phyloP scores from a whole-genome alignment of 129 eudicot species.

The Silybum marianum region DNA sequence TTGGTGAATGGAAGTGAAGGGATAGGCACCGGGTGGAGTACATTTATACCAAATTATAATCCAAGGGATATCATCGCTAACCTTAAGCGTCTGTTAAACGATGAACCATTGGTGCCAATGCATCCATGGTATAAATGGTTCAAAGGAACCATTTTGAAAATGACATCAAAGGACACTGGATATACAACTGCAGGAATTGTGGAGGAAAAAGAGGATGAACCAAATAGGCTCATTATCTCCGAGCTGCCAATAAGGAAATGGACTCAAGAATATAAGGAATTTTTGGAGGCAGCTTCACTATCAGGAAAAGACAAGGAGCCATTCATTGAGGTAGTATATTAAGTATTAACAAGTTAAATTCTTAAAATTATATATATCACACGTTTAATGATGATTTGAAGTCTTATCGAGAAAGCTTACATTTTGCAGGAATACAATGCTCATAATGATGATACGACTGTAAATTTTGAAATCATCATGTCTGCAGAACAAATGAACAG shows the following conservation, averaged over 20 bases:
- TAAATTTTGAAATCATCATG: slow-evolving; percentile 55
- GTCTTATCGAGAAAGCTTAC: slow-evolving; percentile 6
- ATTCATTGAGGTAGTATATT: slow-evolving; percentile 68
- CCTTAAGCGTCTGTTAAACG: slow-evolving; percentile 58
- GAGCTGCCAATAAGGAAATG: slow-evolving; percentile 86
- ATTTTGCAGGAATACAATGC: slow-evolving; percentile 60
- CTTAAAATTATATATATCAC: background rate
- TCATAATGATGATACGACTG: slow-evolving; percentile 59
- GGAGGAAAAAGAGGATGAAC: slow-evolving; percentile 60
- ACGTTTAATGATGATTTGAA: background rate
- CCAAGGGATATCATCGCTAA: slow-evolving; percentile 82
- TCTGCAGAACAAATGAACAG: slow-evolving; percentile 47
- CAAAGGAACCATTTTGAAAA: slow-evolving; percentile 65
- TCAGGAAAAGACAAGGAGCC: slow-evolving; percentile 67
- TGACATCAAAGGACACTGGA: slow-evolving; percentile 67
- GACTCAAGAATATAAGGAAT: slow-evolving; percentile 94
- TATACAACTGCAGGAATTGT: slow-evolving; percentile 65
- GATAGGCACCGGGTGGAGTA: slow-evolving; percentile 97
- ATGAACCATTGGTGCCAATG: slow-evolving; percentile 77
- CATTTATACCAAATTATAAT: slow-evolving; percentile 82
- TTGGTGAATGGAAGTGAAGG: slow-evolving; percentile 97
- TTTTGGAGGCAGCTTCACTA: slow-evolving; percentile 54
- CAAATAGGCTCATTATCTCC: slow-evolving; percentile 49
- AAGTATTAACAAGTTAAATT: background rate
- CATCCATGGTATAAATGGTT: slow-evolving; percentile 96